A percentile compares a stretch with the other conserved stretches of the same genome.
Conservation (phyloP, 2,329 filamentous ascomycete genomes). For the Paraphaeosphaeria sporulosa region DNA sequence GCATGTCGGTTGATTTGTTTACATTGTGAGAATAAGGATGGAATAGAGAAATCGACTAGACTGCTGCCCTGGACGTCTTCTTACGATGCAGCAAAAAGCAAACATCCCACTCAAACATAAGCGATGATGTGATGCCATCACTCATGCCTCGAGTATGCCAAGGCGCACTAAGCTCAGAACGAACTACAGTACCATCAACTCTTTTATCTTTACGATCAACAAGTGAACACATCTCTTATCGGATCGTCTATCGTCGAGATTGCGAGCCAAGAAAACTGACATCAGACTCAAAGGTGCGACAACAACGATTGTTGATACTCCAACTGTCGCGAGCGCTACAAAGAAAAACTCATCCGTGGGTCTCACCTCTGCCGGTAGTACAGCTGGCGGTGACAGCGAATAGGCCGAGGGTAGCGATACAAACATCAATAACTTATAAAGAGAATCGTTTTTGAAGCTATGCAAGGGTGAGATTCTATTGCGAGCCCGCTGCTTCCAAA, state of each 20-base stretch:
- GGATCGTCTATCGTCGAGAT: not conserved
- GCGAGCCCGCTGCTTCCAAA: too few species aligned
- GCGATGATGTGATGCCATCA: slow-evolving; percentile 12
- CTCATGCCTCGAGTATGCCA: slow-evolving; percentile 3
- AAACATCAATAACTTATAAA: too few species aligned
- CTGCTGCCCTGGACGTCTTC: not conserved
- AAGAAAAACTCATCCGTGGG: not conserved
- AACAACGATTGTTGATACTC: not conserved
- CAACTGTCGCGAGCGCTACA: too few species aligned
- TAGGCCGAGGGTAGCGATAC: too few species aligned
- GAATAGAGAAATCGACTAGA: too few species aligned
- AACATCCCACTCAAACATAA: slow-evolving; percentile 18
- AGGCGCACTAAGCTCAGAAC: not conserved
- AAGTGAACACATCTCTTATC: not conserved
- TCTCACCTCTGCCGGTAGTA: too few species aligned
- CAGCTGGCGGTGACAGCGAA: too few species aligned
- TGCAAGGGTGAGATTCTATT: too few species aligned
- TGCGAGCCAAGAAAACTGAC: not conserved
- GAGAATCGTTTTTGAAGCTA: too few species aligned
- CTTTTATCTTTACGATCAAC: not conserved
- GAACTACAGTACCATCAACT: not conserved
- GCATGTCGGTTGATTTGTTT: not conserved
- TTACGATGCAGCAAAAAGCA: slow-evolving; percentile 18
- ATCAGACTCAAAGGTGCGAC: not conserved
- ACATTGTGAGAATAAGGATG: too few species aligned